These are phyloP conservation scores for Sporothrix euskadiensis DNA, from an alignment of 2,329 filamentous ascomycete species.

Conservation along the genomic window DNA sequence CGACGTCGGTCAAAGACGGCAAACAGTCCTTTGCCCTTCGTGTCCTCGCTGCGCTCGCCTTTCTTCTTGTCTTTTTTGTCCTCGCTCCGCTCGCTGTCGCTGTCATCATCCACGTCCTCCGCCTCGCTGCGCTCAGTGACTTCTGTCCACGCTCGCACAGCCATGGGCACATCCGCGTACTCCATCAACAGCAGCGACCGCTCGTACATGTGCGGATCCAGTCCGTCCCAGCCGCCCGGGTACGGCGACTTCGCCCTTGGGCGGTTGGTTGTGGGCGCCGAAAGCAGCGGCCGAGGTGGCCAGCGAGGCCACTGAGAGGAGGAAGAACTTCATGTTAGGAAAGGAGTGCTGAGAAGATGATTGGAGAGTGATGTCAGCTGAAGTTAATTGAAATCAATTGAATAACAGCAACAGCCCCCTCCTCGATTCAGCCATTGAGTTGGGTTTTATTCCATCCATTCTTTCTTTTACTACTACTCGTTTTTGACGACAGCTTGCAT, in stretches of 20 bases:
- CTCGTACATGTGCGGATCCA: conserved; percentile 54
- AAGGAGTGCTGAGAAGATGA: neutral
- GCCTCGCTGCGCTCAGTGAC: conserved; percentile 41
- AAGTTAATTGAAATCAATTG: neutral
- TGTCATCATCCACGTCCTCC: neutral
- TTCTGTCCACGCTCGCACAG: conserved; percentile 52
- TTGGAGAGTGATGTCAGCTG: neutral
- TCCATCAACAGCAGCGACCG: conserved; percentile 52
- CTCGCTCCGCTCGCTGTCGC: neutral
- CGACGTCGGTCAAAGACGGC: conserved; percentile 46
- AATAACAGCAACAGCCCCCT: neutral
- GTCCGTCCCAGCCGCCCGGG: conserved; percentile 54
- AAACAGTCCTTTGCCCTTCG: conserved; percentile 42
- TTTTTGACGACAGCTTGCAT: neutral
- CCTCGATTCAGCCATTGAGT: neutral
- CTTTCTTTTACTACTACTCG: neutral
- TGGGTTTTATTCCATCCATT: neutral
- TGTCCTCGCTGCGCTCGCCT: neutral
- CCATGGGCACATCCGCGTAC: conserved; percentile 46
- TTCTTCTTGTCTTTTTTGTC: neutral
- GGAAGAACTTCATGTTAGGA: neutral
- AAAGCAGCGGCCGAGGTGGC: conserved; percentile 34
- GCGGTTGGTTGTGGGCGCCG: conserved; percentile 31
- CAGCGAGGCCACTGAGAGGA: neutral
- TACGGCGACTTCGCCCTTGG: conserved; percentile 44